phyloP scores from a whole-genome alignment of 1,284 basidiomycete species.

The Blastosporella zonata region DNA sequence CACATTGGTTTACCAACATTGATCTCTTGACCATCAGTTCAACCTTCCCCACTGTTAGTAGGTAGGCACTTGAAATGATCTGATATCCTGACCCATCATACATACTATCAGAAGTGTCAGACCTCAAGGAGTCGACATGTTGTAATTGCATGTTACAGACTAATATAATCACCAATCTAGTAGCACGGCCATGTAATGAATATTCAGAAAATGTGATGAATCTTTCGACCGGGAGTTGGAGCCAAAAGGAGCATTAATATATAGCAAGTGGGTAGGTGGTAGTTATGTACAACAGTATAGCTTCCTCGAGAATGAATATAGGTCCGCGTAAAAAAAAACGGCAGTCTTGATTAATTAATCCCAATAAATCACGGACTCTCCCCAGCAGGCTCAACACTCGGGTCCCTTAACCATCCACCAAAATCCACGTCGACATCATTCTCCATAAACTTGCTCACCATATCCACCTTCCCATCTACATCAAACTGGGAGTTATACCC shows the following conservation, averaged over 20 bases:
- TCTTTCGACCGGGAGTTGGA: no score
- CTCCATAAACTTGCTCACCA: conserved; percentile 31
- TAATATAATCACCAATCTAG: background rate
- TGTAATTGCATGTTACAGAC: conserved; percentile 7
- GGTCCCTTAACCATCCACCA: conserved; percentile 24
- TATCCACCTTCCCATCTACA: conserved; percentile 28
- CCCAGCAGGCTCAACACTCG: conserved; percentile 13
- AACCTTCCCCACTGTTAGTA: no score
- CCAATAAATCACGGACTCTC: conserved; percentile 13
- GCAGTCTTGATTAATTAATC: no score
- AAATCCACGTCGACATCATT: conserved; percentile 31
- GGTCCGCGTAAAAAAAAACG: no score
- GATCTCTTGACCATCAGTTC: no score
- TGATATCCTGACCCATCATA: background rate
- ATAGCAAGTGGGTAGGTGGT: no score
- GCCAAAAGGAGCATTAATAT: no score
- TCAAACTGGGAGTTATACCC: conserved; percentile 33
- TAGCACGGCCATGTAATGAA: no score
- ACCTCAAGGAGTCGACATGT: background rate
- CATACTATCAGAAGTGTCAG: conserved; percentile 1
- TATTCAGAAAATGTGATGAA: no score
- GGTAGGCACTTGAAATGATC: background rate
- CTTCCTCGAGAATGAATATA: no score
- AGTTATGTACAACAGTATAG: no score
- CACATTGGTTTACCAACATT: no score